Base-by-base conservation (phyloP, 805 yeast species). In the Ogataea philodendri region DNA sequence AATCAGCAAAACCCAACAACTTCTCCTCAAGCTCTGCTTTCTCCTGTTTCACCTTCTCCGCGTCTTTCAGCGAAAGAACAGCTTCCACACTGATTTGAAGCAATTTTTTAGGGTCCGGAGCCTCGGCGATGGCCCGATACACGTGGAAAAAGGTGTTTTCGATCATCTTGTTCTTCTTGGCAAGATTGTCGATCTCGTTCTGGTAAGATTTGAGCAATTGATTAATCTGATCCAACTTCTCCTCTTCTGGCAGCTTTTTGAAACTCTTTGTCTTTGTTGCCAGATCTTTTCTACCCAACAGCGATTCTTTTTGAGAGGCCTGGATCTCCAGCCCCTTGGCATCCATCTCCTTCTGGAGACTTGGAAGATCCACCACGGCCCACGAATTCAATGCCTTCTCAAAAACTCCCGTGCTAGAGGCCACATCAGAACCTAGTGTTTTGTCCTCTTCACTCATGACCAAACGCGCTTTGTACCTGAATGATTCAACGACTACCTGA, bases 21-120 rank as follows among this genome's bases (percentile, higher is more conserved):
- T 78, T 77, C 31, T 80, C 82, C 41, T 76, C 74, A 36, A 81
- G 58, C 9, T 52, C 52, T 4, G 57, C 55, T 37, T 69, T 72
- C 46, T 84, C 84, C 15, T 65, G 62, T 39, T 70, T 69, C 31
- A 84, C 59, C 7, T 60, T 59, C 3, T 69, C 71, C 5, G 72
- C 62, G 34, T 84, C 86, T 14, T 71, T 65, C 18, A 45, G 22
- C 3, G 55, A 43, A 3, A 70, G 59, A 6, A 82, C 75, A 5
- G 85, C 74, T 32, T 80, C 85, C 17, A 84, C 55, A 1, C 89
- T 76, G 23, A 78, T 71, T 48, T 83, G 84, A 39, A 90, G 63
- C 26, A 89, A 59, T 4, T 95, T 94, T 43, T 72, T 76, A 1
- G 97, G 97, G 62, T 90, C 97, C 0, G 97, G 97, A 0, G 94